Evolutionary conservation across 768 basidiomycete genomes (phyloP).

Genomic region (Boletus subcaerulescens): DNA sequence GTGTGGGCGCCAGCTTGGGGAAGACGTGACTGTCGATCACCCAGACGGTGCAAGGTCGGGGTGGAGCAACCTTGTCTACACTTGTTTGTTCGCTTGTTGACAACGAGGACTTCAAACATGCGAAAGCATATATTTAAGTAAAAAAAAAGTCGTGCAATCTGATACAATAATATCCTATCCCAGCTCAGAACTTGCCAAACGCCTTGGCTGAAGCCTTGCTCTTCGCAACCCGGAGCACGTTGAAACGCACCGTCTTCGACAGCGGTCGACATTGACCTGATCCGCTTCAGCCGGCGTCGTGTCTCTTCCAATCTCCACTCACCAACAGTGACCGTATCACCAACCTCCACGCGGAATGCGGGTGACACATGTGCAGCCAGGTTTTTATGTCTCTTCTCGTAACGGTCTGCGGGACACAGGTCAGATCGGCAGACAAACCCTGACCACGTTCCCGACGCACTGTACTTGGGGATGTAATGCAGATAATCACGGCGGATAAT

Average conservation of each 20-base stretch:
- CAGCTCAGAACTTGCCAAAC: conserved; percentile 87
- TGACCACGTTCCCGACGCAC: conserved; percentile 46
- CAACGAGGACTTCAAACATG: background rate
- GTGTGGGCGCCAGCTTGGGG: conserved; percentile 76
- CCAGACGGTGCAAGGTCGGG: conserved; percentile 25
- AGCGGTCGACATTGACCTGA: conserved; percentile 96
- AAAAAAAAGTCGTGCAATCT: conserved; percentile 17
- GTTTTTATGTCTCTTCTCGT: conserved; percentile 99
- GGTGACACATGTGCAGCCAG: conserved; percentile 95
- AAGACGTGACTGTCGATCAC: conserved; percentile 28
- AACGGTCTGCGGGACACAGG: conserved; percentile 66
- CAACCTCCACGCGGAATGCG: conserved; percentile 96
- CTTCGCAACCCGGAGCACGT: conserved; percentile 93
- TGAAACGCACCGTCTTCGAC: conserved; percentile 99
- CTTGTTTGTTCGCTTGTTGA: conserved; percentile 37
- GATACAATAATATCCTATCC: conserved; percentile 11
- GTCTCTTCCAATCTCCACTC: conserved; percentile 33
- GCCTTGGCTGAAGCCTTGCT: conserved; percentile 89
- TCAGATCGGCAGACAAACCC: conserved; percentile 8
- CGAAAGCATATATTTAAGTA: conserved; percentile 17
- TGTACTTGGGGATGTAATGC: conserved; percentile 98
- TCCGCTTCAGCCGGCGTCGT: background rate
- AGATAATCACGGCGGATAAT: conserved; percentile 94
- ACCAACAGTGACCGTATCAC: conserved; percentile 95
- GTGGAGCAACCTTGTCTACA: conserved; percentile 19